Evolutionary conservation across 164 flowering plant genomes (phyloP), one percentile per base, ranked within the genome.

Genomic region (Vitis cinerea): DNA sequence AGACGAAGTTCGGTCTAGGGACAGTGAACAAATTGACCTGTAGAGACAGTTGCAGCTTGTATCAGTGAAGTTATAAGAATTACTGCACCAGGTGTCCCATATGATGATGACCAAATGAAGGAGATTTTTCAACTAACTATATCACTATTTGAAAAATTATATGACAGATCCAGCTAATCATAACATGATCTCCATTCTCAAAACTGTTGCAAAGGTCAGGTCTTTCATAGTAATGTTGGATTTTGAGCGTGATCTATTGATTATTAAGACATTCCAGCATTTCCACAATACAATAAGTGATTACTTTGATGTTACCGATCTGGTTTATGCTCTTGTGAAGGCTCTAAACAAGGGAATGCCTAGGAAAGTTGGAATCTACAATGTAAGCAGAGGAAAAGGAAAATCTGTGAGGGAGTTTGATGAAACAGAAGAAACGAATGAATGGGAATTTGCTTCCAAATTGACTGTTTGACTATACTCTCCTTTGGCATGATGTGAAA

Each of bases 31-130:
- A 19, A 19, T 19, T 19, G 1, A 1, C 23, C 1, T 19, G 23
- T 19, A 19, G 23, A 19, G 23, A 19, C 90, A 30, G 88, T 91
- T 66, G 98, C 94, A 12, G 73, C 90, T 53, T 93, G 98, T 68
- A 79, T 91, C 12, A 86, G 87, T 78, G 97, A 95, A 72, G 77
- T 95, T 49, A 87, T 90, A 1, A 84, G 98, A 78, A 90, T 92
- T 48, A 86, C 96, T 47, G 98, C 96, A 0, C 98, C 98, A 0
- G 93, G 86, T 8, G 88, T 88, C 64, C 96, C 96, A 2, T 93
- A 88, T 72, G 81, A 74, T 59, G 98, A 95, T 83, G 92, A 88
- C 4, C 70, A 79, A 31, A 94, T 94, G 97, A 87, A 84, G 92
- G 99, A 83, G 50, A 72, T 86, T 27, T 88, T 87, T 73, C 87